Percentiles rank a stretch among this genome's conserved stretches.
Conservation (phyloP, 768 basidiomycete genomes). For the Pholiota microspora region DNA sequence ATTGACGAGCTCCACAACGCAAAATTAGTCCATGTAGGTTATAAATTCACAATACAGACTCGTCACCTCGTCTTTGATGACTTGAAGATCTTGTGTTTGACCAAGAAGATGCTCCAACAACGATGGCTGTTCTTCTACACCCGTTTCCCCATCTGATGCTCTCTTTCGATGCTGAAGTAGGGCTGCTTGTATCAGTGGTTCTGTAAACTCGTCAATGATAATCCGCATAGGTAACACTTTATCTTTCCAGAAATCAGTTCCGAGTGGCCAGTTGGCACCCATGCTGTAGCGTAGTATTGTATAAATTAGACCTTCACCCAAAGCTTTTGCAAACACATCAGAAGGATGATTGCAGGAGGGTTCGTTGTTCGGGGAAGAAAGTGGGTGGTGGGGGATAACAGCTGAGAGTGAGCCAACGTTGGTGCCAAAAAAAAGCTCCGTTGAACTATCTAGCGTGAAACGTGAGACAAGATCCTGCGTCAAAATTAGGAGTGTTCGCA, state of each 20-base stretch:
- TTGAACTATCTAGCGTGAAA: slow-evolving; percentile 64
- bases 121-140: slow-evolving; percentile 27
- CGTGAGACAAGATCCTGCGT: slow-evolving; percentile 39
- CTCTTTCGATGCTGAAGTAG: slow-evolving; percentile 2
- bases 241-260: slow-evolving; percentile 49
- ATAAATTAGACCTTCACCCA: slow-evolving; percentile 41
- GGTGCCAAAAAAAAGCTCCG: slow-evolving; percentile 55
- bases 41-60: neutral
- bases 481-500: neutral
- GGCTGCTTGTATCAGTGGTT: slow-evolving; percentile 36
- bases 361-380: slow-evolving; percentile 24
- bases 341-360: slow-evolving; percentile 33
- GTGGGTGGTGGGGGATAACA: slow-evolving; percentile 49
- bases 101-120: slow-evolving; percentile 46
- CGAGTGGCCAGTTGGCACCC: slow-evolving; percentile 30
- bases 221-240: slow-evolving; percentile 35
- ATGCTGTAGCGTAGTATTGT: slow-evolving; percentile 35
- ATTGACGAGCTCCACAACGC: slow-evolving; percentile 37
- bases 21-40: slow-evolving; percentile 19
- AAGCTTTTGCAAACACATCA: slow-evolving; percentile 45
- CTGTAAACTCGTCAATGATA: slow-evolving; percentile 43
- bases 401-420: slow-evolving; percentile 46
- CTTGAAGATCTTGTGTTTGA: slow-evolving; percentile 33
- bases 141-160: slow-evolving; percentile 3
- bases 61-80: slow-evolving; percentile 19